Evolutionary conservation across 345 rosid genomes (phyloP), one percentile per base, ranked within the genome.

Genomic region (Alliaria petiolata): DNA sequence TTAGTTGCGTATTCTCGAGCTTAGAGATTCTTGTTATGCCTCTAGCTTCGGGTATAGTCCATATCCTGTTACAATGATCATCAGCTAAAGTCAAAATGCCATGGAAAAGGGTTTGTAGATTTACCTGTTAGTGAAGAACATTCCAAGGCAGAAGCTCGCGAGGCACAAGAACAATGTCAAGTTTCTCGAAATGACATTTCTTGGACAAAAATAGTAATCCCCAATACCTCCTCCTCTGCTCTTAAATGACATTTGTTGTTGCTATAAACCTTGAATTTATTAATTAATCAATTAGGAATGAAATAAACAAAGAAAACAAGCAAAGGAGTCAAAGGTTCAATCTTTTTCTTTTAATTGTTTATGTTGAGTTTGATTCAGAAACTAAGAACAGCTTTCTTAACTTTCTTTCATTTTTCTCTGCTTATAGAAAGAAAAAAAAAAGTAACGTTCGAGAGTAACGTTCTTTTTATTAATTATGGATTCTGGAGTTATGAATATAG

Each of bases 111-210:
- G 8, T 47, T 3, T 13, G 3, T 19, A 1, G 15, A 15, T 8
- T 47, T 47, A 85, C 96, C 93, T 81, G 74, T 86, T 87, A 22
- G 87, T 83, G 91, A 90, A 86, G 81, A 86, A 79, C 85, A 83
- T 79, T 67, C 91, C 96, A 5, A 83, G 78, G 26, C 77, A 81
- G 78, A 90, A 90, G 80, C 91, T 78, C 17, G 76, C 53, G 59
- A 85, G 47, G 55, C 88, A 90, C 67, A 90, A 85, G 16, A 86
- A 69, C 70, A 85, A 15, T 25, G 83, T 70, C 86, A 62, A 76
- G 3, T 83, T 85, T 70, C 85, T 83, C 3, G 84, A 49, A 15
- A 81, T 19, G 43, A 65, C 79, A 64, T 65, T 76, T 70, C 76
- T 85, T 25, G 83, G 39, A 68, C 44, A 55, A 52, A 59, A 53